Conservation (phyloP, 768 basidiomycete species). For the Leucocoprinus birnbaumii region DNA sequence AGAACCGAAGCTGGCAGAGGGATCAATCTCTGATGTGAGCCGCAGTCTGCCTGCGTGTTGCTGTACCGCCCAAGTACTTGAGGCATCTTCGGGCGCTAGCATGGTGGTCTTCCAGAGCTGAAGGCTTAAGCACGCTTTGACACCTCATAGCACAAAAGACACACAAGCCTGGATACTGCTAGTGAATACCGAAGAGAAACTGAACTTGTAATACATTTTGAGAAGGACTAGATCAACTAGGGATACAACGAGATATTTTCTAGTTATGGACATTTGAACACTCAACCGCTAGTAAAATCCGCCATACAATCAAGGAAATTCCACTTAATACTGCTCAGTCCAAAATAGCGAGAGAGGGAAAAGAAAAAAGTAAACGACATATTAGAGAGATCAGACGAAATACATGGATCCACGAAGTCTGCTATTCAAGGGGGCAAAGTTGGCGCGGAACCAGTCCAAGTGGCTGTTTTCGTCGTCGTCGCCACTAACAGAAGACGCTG, state of each 20-base stretch:
- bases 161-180: too few relatives aligned
- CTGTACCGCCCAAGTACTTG: too few relatives aligned
- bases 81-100: too few relatives aligned
- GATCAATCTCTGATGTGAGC: too few relatives aligned
- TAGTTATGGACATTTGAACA: neutral
- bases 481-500: conserved; percentile 32
- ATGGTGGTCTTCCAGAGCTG: too few relatives aligned
- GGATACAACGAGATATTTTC: too few relatives aligned
- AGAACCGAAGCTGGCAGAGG: neutral
- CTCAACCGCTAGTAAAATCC: neutral
- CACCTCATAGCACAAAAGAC: too few relatives aligned
- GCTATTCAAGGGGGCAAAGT: conserved; percentile 28
- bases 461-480: conserved; percentile 18
- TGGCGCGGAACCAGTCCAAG: conserved; percentile 27
- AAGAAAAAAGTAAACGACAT: neutral
- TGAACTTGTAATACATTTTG: too few relatives aligned
- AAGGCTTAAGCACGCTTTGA: too few relatives aligned
- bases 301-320: neutral
- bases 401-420: conserved; percentile 27
- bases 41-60: neutral
- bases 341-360: too few relatives aligned
- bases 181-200: too few relatives aligned
- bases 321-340: neutral
- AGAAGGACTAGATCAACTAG: too few relatives aligned
- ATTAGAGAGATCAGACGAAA: conserved; percentile 20